Base-by-base conservation (phyloP, 139 green algal species). In the Chlamydomonas sphaeroides region DNA sequence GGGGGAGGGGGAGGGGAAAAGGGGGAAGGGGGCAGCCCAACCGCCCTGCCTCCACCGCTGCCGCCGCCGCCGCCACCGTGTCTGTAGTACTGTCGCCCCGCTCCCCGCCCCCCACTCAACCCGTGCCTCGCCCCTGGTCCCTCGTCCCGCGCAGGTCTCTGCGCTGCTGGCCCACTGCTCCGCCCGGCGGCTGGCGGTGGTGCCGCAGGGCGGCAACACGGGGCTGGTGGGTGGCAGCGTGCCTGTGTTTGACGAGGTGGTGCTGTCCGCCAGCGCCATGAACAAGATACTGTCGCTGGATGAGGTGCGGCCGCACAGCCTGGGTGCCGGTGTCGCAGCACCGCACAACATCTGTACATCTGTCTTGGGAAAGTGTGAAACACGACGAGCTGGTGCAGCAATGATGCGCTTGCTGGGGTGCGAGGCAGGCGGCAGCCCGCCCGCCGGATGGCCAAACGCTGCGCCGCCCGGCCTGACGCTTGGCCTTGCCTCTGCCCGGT, bases 161-260 rank as follows among this genome's bases (percentile, higher is more conserved):
- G 62, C 87, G 28, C 39, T 98, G 0, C 84, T 99, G 57, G 30
- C 68, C 5, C 89, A 98, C 89, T 98, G 95, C 92, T 89, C 91
- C 80, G 59, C 83, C 30, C 79, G 90, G 2, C 81, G 89, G 1
- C 83, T 99, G 57, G 95, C 96, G 5, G 92, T 99, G 2, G 94
- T 98, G 56, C 97, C 97, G 1, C 96, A 99, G 90, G 94, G 95
- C 6, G 97, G 97, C 41, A 99, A 99, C 87, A 98, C 97, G 11
- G 97, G 97, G 0, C 91, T 99, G 28, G 96, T 98, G 28, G 96
- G 97, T 1, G 97, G 97, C 74, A 91, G 88, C 48, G 90, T 98
- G 26, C 95, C 97, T 0, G 86, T 98, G 45, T 93, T 93, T 78
- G 96, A 99, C 65, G 97, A 99, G 86, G 89, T 99, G 1, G 83